A percentile compares a stretch with the other conserved stretches of the same genome.
phyloP scores from a whole-genome alignment of 1,284 basidiomycete genomes.

The Puccinia triticina region DNA sequence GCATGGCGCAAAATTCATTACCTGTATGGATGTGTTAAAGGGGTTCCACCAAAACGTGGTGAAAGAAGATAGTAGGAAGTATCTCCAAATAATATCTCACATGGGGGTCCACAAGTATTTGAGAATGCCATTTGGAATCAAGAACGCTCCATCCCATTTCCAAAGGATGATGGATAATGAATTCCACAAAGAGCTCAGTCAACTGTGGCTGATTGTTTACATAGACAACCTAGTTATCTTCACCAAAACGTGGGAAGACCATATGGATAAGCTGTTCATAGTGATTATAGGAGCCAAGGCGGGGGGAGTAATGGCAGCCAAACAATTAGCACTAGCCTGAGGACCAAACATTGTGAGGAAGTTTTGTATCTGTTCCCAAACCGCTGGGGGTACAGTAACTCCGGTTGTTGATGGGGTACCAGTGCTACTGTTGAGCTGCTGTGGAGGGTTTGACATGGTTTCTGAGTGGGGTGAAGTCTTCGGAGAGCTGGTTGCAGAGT shows the following conservation, averaged over 20 bases:
- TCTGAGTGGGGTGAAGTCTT: too few species aligned
- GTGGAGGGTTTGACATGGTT: too few species aligned
- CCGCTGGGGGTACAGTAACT: too few species aligned
- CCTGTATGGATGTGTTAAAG: constrained; percentile 27
- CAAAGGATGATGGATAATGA: neutral
- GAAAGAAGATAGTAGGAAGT: neutral
- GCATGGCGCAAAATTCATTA: neutral
- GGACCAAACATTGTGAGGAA: too few species aligned
- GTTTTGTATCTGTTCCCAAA: too few species aligned
- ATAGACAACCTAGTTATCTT: neutral
- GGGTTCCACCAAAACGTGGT: constrained; percentile 20
- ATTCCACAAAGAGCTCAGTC: neutral
- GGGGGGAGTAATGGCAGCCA: too few species aligned
- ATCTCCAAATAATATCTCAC: neutral
- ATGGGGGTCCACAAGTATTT: neutral
- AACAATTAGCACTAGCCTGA: too few species aligned
- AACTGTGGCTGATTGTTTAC: neutral
- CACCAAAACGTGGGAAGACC: neutral
- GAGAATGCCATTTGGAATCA: neutral
- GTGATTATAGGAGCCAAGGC: too few species aligned
- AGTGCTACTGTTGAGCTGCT: too few species aligned
- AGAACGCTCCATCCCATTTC: constrained; percentile 15
- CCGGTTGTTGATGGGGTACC: too few species aligned
- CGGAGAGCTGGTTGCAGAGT: too few species aligned
- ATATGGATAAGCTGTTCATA: neutral